These are phyloP conservation scores for Dorcoceras hygrometricum DNA, from an alignment of 257 asterid genomes.

Conservation along the genomic window DNA sequence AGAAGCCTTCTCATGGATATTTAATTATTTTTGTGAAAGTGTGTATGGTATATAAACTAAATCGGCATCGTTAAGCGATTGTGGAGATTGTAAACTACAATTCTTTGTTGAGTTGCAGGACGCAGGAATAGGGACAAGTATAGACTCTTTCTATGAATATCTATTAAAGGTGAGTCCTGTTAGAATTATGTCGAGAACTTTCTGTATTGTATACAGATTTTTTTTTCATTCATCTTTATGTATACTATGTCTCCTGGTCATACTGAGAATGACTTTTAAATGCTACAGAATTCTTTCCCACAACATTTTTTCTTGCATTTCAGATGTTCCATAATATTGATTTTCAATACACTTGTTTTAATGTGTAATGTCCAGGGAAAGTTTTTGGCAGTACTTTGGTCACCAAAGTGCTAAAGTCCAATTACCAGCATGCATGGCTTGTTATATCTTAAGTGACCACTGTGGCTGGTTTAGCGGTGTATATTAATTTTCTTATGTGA, in stretches of 20 bases:
- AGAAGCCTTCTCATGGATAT: background rate
- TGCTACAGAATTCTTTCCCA: background rate
- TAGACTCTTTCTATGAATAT: constrained; percentile 97
- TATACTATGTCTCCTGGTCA: background rate
- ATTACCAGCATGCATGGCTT: background rate
- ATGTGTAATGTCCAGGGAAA: background rate
- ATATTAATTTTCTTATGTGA: background rate
- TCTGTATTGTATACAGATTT: background rate
- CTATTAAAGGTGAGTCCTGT: constrained; percentile 72
- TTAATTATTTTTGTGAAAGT: background rate
- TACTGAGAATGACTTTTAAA: constrained; percentile 3
- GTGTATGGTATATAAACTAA: constrained; percentile 8
- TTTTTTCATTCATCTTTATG: background rate
- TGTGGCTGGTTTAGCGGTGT: background rate
- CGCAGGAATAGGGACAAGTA: constrained; percentile 99
- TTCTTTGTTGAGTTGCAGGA: constrained; percentile 60
- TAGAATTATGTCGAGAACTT: constrained; percentile 7
- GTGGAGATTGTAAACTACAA: constrained; percentile 29
- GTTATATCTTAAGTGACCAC: background rate
- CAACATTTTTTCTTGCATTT: background rate
- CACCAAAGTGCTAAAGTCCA: background rate
- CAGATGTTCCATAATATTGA: background rate
- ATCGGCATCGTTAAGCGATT: constrained; percentile 12
- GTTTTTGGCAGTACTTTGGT: background rate
- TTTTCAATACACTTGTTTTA: background rate